Base-by-base conservation (phyloP, 345 rosid species). In the Citrus maxima region DNA sequence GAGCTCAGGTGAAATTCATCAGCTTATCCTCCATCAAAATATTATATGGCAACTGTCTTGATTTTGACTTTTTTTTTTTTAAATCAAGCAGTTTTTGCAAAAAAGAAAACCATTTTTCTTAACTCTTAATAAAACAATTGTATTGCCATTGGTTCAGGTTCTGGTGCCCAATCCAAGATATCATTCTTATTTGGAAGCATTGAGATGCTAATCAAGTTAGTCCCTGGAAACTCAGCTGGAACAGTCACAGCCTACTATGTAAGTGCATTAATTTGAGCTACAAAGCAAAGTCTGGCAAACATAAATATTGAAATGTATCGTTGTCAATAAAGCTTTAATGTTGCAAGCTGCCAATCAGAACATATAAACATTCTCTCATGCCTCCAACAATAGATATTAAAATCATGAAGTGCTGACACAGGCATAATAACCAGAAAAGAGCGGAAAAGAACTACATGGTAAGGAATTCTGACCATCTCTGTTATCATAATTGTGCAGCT, bases 181-280 rank as follows among this genome's bases (percentile, higher is more conserved):
- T 69, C 89, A 37, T 92, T 90, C 78, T 85, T 94, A 84, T 90
- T 88, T 74, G 92, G 98, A 82, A 92, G 90, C 78, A 80, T 90
- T n/a, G 88, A 94, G 72, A 90, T 92, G 95, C 82, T 89, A 55
- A 91, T 94, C 87, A 92, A 94, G 85, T 86, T 90, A 82, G 93
- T 91, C 28, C 93, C 97, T 7, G 90, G 94, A n/a, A 84, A 92
- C 80, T 90, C 98, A 64, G 98, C 98, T 2, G 95, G 98, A 82
- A 94, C 93, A 24, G 92, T 92, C 75, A 83, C 89, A 27, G 90
- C 95, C 66, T 90, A 89, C 78, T 89, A 91, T 35, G 95, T 90
- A 85, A 86, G 85, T 60, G 62, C 68, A 63, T 68, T 62, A 0
- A 63, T 70, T 56, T 58, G 4, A 80, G 59, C 34, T 64, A 10